Evolutionary conservation across 2,329 filamentous ascomycete genomes (phyloP).

Genomic region (Epichloe coenophiala): DNA sequence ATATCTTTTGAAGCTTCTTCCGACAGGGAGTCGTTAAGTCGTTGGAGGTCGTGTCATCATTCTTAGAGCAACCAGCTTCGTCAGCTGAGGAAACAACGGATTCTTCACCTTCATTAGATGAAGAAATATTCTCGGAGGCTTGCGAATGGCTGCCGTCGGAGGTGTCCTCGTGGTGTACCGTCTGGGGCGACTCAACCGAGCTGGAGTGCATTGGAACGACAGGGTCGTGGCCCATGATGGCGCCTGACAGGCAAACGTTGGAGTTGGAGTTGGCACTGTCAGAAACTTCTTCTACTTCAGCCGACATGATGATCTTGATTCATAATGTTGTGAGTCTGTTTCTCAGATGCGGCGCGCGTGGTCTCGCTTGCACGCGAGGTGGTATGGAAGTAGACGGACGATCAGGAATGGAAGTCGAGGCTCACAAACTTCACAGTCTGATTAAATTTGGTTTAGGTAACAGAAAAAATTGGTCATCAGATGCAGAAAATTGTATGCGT

Average conservation of each 20-base stretch:
- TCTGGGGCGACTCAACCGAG: not conserved
- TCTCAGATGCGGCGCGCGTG: too few relatives aligned
- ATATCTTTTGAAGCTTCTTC: not conserved
- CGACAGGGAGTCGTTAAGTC: not conserved
- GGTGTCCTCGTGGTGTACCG: not conserved
- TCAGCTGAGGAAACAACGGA: not conserved
- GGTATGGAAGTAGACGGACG: too few relatives aligned
- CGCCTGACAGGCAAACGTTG: not conserved
- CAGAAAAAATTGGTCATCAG: too few relatives aligned
- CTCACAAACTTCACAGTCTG: too few relatives aligned
- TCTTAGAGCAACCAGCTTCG: not conserved
- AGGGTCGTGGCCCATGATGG: not conserved
- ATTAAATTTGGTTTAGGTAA: too few relatives aligned
- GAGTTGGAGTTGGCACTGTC: not conserved
- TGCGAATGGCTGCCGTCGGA: not conserved
- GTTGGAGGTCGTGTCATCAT: not conserved
- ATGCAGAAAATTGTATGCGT: too few relatives aligned
- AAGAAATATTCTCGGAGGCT: not conserved
- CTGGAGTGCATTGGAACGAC: not conserved
- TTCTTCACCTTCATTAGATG: too few relatives aligned
- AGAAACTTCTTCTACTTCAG: not conserved
- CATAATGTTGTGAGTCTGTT: too few relatives aligned
- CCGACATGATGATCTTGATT: too few relatives aligned
- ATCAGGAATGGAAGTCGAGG: too few relatives aligned
- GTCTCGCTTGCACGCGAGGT: too few relatives aligned